Evolutionary conservation across 2,329 filamentous ascomycete genomes (phyloP).

Genomic region (Trichoderma hamatum): DNA sequence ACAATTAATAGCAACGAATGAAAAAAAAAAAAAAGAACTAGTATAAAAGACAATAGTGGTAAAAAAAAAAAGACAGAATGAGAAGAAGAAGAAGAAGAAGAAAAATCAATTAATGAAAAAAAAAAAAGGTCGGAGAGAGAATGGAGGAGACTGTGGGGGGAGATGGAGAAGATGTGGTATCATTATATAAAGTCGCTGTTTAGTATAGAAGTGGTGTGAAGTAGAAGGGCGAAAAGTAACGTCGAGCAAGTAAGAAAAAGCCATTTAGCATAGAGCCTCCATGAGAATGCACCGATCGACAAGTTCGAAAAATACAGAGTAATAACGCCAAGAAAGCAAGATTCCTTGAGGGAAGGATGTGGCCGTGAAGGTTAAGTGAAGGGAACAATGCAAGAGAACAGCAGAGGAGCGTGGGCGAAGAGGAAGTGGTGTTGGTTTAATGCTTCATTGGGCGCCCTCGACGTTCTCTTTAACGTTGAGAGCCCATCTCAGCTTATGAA

Average conservation of each 20-base stretch:
- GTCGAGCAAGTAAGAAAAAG: not conserved
- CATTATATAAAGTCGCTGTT: conserved; percentile 21
- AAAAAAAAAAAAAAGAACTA: not conserved
- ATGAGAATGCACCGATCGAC: conserved; percentile 20
- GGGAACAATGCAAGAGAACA: not conserved
- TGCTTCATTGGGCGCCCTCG: conserved; percentile 53
- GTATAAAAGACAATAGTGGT: not conserved
- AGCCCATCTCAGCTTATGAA: conserved; percentile 73
- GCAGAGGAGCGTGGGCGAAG: not conserved
- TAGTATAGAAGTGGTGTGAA: not conserved
- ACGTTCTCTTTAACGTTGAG: conserved; percentile 67
- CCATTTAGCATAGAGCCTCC: conserved; percentile 16
- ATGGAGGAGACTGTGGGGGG: not conserved
- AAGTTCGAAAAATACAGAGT: not conserved
- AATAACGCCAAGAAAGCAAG: conserved; percentile 1
- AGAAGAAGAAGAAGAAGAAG: not conserved
- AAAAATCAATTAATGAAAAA: not conserved
- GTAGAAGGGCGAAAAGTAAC: not conserved
- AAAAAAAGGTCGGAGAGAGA: not conserved
- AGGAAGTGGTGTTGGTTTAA: not conserved
- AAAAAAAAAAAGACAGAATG: not conserved
- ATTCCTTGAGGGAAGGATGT: not conserved
- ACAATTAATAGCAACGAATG: conserved; percentile 22
- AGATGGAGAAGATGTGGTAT: conserved; percentile 22
- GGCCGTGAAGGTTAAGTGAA: not conserved